Conservation (phyloP, 768 basidiomycete genomes). For the Tulasnella sp. region DNA sequence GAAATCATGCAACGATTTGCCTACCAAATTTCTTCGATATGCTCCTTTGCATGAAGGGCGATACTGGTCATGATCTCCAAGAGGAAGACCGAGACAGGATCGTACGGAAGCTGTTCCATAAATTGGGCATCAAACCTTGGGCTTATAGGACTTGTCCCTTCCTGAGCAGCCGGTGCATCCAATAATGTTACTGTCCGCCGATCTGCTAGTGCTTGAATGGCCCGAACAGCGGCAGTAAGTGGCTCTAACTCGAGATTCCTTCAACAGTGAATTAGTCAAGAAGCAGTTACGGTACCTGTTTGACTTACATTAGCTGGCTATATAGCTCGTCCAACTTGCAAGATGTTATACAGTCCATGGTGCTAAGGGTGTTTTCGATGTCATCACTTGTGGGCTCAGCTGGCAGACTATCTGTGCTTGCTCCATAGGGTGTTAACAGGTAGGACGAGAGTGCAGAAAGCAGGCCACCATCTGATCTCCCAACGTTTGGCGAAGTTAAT, state of each 20-base stretch:
- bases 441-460: conserved; percentile 91
- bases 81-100: conserved; percentile 89
- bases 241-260: conserved; percentile 73
- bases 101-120: conserved; percentile 51
- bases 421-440: conserved; percentile 84
- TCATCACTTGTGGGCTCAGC: conserved; percentile 84
- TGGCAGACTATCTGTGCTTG: conserved; percentile 50
- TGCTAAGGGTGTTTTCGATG: conserved; percentile 85
- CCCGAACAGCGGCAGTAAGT: conserved; percentile 68
- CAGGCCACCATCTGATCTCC: conserved; percentile 63
- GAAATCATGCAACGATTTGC: conserved; percentile 21
- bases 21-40: conserved; percentile 83
- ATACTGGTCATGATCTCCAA: conserved; percentile 92
- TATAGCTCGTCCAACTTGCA: conserved; percentile 93
- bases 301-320: conserved; percentile 76
- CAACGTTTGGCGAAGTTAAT: conserved; percentile 38
- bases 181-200: conserved; percentile 61
- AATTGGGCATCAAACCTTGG: no score
- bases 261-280: not conserved
- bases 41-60: conserved; percentile 55
- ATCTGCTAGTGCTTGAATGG: conserved; percentile 82
- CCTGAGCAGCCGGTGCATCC: no score
- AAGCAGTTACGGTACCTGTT: not conserved
- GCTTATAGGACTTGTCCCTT: no score
- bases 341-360: conserved; percentile 88